Percentiles rank a stretch among this genome's conserved stretches.
These are phyloP conservation scores for Guyanaporus albipodus DNA, from an alignment of 768 basidiomycete species.

Conservation along the genomic window DNA sequence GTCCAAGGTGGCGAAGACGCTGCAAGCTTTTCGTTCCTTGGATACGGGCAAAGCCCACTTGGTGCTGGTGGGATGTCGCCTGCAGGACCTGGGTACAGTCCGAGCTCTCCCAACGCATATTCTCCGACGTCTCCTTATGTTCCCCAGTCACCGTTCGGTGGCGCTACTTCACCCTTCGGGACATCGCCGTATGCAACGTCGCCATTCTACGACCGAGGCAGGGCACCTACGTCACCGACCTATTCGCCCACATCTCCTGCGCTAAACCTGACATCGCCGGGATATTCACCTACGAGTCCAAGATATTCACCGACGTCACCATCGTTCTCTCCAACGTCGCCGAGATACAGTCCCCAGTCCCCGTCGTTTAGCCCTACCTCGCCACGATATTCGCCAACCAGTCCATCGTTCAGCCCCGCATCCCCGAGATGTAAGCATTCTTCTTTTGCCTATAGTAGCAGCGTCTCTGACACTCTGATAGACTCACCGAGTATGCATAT, in stretches of 20 bases:
- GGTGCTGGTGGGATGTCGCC: slow-evolving; percentile 88
- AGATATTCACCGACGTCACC: slow-evolving; percentile 84
- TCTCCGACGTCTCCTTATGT: slow-evolving; percentile 90
- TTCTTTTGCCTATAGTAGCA: neutral
- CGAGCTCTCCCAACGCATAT: slow-evolving; percentile 85
- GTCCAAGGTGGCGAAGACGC: slow-evolving; percentile 83
- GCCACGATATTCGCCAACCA: slow-evolving; percentile 84
- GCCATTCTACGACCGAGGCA: slow-evolving; percentile 71
- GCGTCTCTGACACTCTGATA: slow-evolving; percentile 25
- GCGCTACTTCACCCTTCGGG: slow-evolving; percentile 79
- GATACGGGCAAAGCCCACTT: slow-evolving; percentile 82
- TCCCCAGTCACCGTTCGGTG: slow-evolving; percentile 77
- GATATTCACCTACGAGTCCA: slow-evolving; percentile 64
- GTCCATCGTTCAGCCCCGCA: slow-evolving; percentile 89
- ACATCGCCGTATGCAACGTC: slow-evolving; percentile 80
- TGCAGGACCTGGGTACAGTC: slow-evolving; percentile 82
- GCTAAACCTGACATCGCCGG: slow-evolving; percentile 77
- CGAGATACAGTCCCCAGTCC: slow-evolving; percentile 82
- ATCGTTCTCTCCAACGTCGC: slow-evolving; percentile 82
- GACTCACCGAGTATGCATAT: slow-evolving; percentile 75
- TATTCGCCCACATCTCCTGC: slow-evolving; percentile 88
- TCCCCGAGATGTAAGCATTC: slow-evolving; percentile 76
- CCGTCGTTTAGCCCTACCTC: slow-evolving; percentile 90
- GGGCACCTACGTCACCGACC: slow-evolving; percentile 70
- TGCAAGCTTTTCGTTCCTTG: slow-evolving; percentile 66